Evolutionary conservation across 352 stramenopile species (phyloP), one percentile per base, ranked within the genome.

Genomic region (Globisporangium apiculatum): DNA sequence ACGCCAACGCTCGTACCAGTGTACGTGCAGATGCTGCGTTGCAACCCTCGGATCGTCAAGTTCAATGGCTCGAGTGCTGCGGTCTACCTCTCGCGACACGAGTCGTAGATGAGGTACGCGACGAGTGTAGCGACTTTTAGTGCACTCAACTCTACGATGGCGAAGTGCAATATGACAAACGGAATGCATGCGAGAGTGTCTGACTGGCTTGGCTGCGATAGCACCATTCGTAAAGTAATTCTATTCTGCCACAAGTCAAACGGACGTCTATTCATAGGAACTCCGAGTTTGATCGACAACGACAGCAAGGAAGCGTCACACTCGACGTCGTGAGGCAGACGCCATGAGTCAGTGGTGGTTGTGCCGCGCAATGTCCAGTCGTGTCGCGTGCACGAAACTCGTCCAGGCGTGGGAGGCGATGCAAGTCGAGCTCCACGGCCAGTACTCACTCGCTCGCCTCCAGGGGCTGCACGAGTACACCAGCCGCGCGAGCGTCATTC

Each of bases 41-140:
- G 36, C 8, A 89, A 86, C 56, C 58, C 55, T 35, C 12, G 56
- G 7, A 75, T 89, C 50, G 58, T 68, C 17, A 83, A 79, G 61
- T 84, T 89, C 54, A 89, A 89, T 54, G 75, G 75, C 31, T 68
- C 64, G 10, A 75, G 58, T 24, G 52, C 76, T 1, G 73, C 71
- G 7, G 69, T 79, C 51, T 89, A 84, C 48, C 65, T 87, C 4
- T 57, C 77, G 24, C 74, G 77, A 5, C 62, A 83, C 38, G 65
- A 81, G 38, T 14, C 48, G 24, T 68, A 53, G 42, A 7, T 5
- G n/a, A 7, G 40, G 11, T 43, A 31, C 24, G 24, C 24, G 24
- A 31, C 24, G 24, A 31, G 24, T 31, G 24, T 31, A 31, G 24
- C 24, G 24, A 31, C 24, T 31, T 42, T 11, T 42, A 42, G 38